phyloP scores from a whole-genome alignment of 1,284 basidiomycete species.

The Lentinula novae-zelandiae region DNA sequence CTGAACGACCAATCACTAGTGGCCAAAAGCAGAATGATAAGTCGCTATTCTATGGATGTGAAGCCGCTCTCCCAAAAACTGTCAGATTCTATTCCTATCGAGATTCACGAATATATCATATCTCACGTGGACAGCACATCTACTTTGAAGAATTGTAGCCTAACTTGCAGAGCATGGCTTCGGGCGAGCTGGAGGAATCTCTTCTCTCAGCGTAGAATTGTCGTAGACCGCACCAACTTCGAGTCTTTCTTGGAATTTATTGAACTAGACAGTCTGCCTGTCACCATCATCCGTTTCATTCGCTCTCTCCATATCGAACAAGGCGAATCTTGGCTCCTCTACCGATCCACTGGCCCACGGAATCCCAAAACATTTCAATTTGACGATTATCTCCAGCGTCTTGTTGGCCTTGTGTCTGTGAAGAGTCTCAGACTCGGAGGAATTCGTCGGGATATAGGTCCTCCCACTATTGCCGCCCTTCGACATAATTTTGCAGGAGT shows the following conservation, averaged over 20 bases:
- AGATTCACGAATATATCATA: slow-evolving; percentile 1
- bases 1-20: neutral
- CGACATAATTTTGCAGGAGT: neutral
- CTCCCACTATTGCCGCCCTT: neutral
- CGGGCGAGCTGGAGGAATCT: neutral
- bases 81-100: neutral
- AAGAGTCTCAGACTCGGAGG: neutral
- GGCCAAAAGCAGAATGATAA: neutral
- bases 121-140: neutral
- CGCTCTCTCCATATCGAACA: neutral
- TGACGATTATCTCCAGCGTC: neutral
- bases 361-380: neutral
- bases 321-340: neutral
- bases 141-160: neutral
- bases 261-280: neutral
- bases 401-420: neutral
- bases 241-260: neutral
- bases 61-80: neutral
- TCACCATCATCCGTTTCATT: neutral
- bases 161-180: slow-evolving; percentile 3
- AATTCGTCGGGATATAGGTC: slow-evolving; percentile 2
- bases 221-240: neutral
- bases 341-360: neutral
- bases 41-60: neutral
- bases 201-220: neutral